Conservation (phyloP, 2,329 filamentous ascomycete genomes). For the Blumeria graminis region DNA sequence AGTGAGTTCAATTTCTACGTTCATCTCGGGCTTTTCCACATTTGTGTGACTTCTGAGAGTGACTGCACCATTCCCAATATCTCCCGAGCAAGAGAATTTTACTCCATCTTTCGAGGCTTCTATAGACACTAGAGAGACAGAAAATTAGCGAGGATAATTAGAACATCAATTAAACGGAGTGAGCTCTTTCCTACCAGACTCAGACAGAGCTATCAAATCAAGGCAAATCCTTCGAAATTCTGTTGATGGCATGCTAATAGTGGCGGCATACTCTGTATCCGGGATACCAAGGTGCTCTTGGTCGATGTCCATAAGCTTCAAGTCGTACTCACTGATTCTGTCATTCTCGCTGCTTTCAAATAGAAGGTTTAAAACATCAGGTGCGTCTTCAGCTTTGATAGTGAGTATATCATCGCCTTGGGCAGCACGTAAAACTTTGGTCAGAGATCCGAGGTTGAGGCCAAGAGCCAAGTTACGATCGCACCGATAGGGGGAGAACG, state of each 20-base stretch:
- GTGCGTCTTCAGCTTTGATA: slow-evolving; percentile 89
- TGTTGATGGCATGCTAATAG: slow-evolving; percentile 61
- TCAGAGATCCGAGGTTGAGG: slow-evolving; percentile 88
- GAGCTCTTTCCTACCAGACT: slow-evolving; percentile 47
- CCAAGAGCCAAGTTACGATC: slow-evolving; percentile 97
- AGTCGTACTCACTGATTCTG: slow-evolving; percentile 92
- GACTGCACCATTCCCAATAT: slow-evolving; percentile 88
- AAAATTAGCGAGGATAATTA: slow-evolving; percentile 2
- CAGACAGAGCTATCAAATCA: slow-evolving; percentile 75
- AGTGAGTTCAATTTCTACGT: slow-evolving; percentile 70
- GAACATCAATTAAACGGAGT: neutral
- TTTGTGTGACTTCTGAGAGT: slow-evolving; percentile 74
- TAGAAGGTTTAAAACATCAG: slow-evolving; percentile 81
- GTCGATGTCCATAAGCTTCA: slow-evolving; percentile 99
- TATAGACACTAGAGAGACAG: slow-evolving; percentile 45
- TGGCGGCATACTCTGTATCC: slow-evolving; percentile 93
- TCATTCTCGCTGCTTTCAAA: slow-evolving; percentile 83
- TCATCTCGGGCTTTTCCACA: slow-evolving; percentile 67
- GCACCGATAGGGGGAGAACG: slow-evolving; percentile 87
- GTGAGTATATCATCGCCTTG: slow-evolving; percentile 89
- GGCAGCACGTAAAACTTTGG: slow-evolving; percentile 86
- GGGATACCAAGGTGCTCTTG: slow-evolving; percentile 98
- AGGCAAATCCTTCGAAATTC: slow-evolving; percentile 93
- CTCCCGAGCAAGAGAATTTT: slow-evolving; percentile 79
- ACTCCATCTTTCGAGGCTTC: slow-evolving; percentile 93